Conservation (phyloP, 1,284 basidiomycete species). For the Pholiota adiposa region DNA sequence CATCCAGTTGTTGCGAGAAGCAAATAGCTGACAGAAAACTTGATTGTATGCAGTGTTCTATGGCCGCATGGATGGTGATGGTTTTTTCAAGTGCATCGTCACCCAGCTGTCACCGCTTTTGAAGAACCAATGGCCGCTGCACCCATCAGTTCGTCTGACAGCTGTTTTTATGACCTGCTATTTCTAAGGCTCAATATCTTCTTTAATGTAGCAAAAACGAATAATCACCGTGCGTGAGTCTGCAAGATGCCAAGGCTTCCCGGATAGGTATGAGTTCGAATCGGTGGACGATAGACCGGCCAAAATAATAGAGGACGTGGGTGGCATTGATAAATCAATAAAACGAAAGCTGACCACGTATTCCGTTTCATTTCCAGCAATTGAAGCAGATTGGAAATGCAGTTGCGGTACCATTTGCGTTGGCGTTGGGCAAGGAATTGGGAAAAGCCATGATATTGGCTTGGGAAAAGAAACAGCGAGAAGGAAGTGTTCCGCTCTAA, state of each 20-base stretch:
- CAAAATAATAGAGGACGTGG: constrained; percentile 51
- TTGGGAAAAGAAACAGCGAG: constrained; percentile 46
- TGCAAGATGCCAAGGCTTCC: constrained; percentile 75
- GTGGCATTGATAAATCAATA: constrained; percentile 20
- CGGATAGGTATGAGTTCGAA: constrained; percentile 63
- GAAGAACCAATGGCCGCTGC: constrained; percentile 57
- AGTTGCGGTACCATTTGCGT: constrained; percentile 68
- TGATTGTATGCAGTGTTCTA: constrained; percentile 47
- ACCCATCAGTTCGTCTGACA: constrained; percentile 54
- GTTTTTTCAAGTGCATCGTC: constrained; percentile 61
- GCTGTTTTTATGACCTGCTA: no score
- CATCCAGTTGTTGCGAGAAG: not conserved
- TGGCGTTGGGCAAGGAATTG: constrained; percentile 62
- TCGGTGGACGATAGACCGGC: constrained; percentile 43
- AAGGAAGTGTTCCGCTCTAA: constrained; percentile 47
- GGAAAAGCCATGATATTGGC: constrained; percentile 50
- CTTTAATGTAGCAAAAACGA: constrained; percentile 58
- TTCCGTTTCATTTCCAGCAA: constrained; percentile 61
- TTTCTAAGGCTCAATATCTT: not conserved
- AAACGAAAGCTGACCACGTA: constrained; percentile 10
- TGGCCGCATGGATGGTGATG: constrained; percentile 52
- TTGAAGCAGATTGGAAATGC: constrained; percentile 75
- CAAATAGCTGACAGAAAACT: not conserved
- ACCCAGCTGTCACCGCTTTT: constrained; percentile 52
- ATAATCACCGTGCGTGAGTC: constrained; percentile 65